These are phyloP conservation scores for Cyberlindnera subsufficiens DNA, from an alignment of 805 yeast species.

Conservation along the genomic window DNA sequence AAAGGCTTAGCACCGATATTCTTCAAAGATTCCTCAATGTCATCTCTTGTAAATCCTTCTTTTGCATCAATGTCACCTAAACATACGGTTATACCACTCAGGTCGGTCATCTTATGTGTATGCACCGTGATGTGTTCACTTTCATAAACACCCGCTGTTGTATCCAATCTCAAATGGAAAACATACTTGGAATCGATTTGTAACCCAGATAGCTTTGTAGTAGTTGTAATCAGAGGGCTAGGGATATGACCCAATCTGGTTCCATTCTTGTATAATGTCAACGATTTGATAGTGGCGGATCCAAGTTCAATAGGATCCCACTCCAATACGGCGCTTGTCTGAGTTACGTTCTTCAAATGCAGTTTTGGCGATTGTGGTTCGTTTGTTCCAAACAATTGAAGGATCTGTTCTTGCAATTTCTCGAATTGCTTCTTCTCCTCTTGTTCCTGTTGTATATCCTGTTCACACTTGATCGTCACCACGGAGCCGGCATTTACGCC, in stretches of 20 bases:
- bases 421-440: constrained; percentile 55
- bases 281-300: constrained; percentile 69
- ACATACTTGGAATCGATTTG: constrained; percentile 79
- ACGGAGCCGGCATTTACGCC: constrained; percentile 91
- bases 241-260: constrained; percentile 77
- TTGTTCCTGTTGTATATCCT: constrained; percentile 61
- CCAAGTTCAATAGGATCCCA: constrained; percentile 90
- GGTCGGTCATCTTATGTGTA: constrained; percentile 95
- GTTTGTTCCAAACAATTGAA: constrained; percentile 63
- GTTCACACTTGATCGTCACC: constrained; percentile 77
- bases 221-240: constrained; percentile 67
- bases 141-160: constrained; percentile 82
- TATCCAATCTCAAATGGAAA: constrained; percentile 74
- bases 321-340: constrained; percentile 88
- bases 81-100: constrained; percentile 88
- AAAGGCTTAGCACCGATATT: constrained; percentile 82
- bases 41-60: constrained; percentile 38
- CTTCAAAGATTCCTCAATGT: constrained; percentile 54
- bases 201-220: constrained; percentile 86
- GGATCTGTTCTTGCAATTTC: constrained; percentile 65
- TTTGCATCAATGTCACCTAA: constrained; percentile 69
- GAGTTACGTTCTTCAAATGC: constrained; percentile 73
- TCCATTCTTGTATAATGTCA: constrained; percentile 69
- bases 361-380: constrained; percentile 70
- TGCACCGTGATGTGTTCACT: constrained; percentile 65